Evolutionary conservation across 2,329 filamentous ascomycete species (phyloP), one percentile per base, ranked within the genome.

Genomic region (Alternaria sp.): DNA sequence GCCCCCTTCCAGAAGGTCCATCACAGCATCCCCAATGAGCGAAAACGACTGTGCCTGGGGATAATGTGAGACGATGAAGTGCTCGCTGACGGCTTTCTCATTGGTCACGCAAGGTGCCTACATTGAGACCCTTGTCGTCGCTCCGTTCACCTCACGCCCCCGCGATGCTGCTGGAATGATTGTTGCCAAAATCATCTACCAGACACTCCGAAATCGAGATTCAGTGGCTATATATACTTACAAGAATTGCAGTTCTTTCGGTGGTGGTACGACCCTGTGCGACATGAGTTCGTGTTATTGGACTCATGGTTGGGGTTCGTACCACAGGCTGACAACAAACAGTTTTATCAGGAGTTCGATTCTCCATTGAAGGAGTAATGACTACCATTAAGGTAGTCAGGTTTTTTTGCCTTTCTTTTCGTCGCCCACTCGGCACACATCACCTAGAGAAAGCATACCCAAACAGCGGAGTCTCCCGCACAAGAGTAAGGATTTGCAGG

Each of bases 141-240:
- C 28, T 36, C 10, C 20, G 36, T n/a, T 44, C 50, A n/a, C 16
- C 18, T 44, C 41, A 27, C 53, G 38, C 11, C n/a, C n/a, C 28
- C 22, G n/a, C n/a, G n/a, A 30, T 36, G 20, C 38, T 45, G 45
- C 30, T 49, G 28, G 6, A 36, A 30, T 18, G 36, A 56, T 16
- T 11, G 3, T 16, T 18, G 28, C 27, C 11, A 18, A 16, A 28
- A 6, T 54, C 52, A 18, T 18, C 8, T 9, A 46, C 20, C 18
- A 32, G 20, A 54, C 10, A 14, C 14, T 3, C 20, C 18, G 9
- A 38, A 43, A 9, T 10, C 20, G 11, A 44, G 28, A 11, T 30
- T 14, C 34, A 12, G 14, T 22, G 51, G 28, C 51, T 44, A 59
- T 55, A 44, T 43, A 49, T 49, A 44, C 18, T 5, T 36, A 32